phyloP scores from a whole-genome alignment of 2,329 filamentous ascomycete genomes.

The Cytospora piceicola region DNA sequence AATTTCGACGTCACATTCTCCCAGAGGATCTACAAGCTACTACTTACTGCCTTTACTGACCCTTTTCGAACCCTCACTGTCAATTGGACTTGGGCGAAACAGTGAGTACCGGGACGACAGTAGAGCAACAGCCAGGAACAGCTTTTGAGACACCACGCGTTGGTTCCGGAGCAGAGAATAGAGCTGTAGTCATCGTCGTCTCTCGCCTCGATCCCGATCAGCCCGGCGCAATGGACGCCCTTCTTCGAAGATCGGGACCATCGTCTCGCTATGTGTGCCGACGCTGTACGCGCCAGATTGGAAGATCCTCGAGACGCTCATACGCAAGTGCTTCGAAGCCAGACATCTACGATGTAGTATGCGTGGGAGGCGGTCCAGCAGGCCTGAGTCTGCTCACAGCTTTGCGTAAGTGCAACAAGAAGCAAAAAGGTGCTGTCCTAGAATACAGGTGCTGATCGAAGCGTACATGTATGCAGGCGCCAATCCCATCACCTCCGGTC shows the following conservation, averaged over 20 bases:
- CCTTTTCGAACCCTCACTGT: neutral
- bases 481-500: conserved; percentile 72
- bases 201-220: neutral
- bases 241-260: conserved; percentile 32
- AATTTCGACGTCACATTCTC: neutral
- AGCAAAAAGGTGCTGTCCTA: no score
- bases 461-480: conserved; percentile 58
- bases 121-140: neutral
- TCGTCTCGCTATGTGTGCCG: conserved; percentile 48
- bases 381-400: conserved; percentile 82
- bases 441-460: neutral
- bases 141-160: neutral
- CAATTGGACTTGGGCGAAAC: neutral
- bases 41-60: neutral
- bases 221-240: conserved; percentile 33
- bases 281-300: conserved; percentile 49
- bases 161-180: conserved; percentile 9
- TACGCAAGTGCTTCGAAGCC: conserved; percentile 52
- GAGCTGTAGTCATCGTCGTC: conserved; percentile 15
- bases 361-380: conserved; percentile 86
- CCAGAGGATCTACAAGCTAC: neutral
- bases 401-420: conserved; percentile 62
- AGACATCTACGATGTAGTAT: conserved; percentile 91
- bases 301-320: conserved; percentile 40
- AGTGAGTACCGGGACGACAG: neutral